These are phyloP conservation scores for Melaleuca quinquenervia DNA, from an alignment of 345 rosid genomes.

Conservation along the genomic window DNA sequence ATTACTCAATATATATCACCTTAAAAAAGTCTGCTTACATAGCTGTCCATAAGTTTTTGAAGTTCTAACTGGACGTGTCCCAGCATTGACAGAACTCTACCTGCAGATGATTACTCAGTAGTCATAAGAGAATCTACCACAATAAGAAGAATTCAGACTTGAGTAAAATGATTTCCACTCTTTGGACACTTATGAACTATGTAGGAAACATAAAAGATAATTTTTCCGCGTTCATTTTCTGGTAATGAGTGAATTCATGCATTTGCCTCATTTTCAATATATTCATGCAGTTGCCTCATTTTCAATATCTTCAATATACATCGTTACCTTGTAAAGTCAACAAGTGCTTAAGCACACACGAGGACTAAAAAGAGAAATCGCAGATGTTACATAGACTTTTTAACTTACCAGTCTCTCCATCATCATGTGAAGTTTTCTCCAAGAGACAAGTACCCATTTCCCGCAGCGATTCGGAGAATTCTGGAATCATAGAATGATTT, in stretches of 20 bases:
- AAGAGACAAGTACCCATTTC: conserved; percentile 86
- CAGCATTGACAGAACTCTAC: conserved; percentile 56
- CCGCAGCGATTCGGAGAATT: conserved; percentile 87
- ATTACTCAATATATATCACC: neutral
- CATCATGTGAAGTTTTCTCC: conserved; percentile 64
- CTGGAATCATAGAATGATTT: conserved; percentile 23
- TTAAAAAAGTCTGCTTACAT: conserved; percentile 50
- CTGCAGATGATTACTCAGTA: conserved; percentile 24
- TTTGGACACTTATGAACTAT: neutral
- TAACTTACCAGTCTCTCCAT: conserved; percentile 62
- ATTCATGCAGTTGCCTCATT: neutral
- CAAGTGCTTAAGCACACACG: neutral
- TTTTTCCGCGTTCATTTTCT: neutral
- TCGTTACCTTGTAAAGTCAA: neutral
- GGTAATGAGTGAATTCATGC: neutral
- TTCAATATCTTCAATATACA: neutral
- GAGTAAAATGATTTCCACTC: neutral
- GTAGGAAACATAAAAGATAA: neutral
- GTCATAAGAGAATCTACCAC: neutral
- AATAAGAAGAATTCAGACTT: neutral
- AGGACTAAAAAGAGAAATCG: neutral
- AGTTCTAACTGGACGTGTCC: conserved; percentile 83
- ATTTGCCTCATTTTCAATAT: neutral
- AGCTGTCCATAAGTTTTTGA: conserved; percentile 73
- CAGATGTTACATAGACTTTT: neutral